Conservation (phyloP, 2,329 filamentous ascomycete genomes). For the Fusarium sp. region DNA sequence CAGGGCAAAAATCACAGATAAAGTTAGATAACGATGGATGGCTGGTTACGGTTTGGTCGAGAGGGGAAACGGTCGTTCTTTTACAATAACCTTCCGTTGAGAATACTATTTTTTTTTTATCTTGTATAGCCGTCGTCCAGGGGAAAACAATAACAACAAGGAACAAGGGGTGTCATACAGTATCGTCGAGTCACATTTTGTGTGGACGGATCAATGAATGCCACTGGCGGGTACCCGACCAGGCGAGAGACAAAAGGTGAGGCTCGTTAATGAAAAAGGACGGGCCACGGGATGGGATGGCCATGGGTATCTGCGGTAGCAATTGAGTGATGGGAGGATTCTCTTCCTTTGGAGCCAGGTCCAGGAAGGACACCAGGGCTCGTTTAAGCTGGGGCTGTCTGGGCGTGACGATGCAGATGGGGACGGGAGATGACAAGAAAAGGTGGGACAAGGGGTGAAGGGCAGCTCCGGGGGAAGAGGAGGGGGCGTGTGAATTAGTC, state of each 20-base stretch:
- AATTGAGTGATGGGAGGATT: slow-evolving; percentile 12
- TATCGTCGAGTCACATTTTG: slow-evolving; percentile 12
- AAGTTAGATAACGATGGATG: background rate
- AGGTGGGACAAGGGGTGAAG: slow-evolving; percentile 27
- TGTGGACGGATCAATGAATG: slow-evolving; percentile 23
- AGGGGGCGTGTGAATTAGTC: slow-evolving; percentile 18
- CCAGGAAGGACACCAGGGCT: slow-evolving; percentile 2
- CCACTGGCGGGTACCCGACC: slow-evolving; percentile 16
- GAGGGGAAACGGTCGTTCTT: background rate
- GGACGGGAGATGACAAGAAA: slow-evolving; percentile 39
- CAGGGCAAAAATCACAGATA: background rate
- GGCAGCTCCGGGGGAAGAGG: slow-evolving; percentile 10
- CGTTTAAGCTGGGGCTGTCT: slow-evolving; percentile 20
- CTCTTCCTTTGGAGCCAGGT: background rate
- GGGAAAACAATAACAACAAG: background rate
- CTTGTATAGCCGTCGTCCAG: background rate
- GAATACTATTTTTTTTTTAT: background rate
- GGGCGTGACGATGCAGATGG: slow-evolving; percentile 32
- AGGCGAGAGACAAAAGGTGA: slow-evolving; percentile 18
- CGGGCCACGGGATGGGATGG: slow-evolving; percentile 6
- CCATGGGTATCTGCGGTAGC: slow-evolving; percentile 20
- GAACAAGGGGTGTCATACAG: slow-evolving; percentile 5
- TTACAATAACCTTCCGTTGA: background rate
- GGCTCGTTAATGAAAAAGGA: slow-evolving; percentile 25
- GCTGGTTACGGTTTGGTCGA: background rate